A percentile compares a stretch with the other conserved stretches of the same genome.
Evolutionary conservation across 768 basidiomycete genomes (phyloP).

Genomic region (Boletus sp.): DNA sequence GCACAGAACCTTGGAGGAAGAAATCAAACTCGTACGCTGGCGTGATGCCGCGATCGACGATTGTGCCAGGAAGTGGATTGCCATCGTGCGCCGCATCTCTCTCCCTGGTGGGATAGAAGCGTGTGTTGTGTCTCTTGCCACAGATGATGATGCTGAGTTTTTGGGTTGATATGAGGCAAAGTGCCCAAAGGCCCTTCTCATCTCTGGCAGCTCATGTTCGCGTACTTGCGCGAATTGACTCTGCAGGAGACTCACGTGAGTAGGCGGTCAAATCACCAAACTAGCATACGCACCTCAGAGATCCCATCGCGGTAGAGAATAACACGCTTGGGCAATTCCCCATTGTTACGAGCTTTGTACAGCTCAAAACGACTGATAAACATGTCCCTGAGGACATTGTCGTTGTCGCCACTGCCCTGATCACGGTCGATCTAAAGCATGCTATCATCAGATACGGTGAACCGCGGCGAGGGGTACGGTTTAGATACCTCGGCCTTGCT

Average conservation of each 20-base stretch:
- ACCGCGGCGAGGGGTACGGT: neutral
- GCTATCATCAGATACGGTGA: neutral
- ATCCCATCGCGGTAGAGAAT: conserved; percentile 68
- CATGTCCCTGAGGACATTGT: conserved; percentile 41
- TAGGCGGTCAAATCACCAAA: neutral
- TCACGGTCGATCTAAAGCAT: neutral
- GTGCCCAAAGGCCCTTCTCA: conserved; percentile 39
- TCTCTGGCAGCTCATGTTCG: conserved; percentile 38
- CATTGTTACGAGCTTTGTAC: conserved; percentile 34
- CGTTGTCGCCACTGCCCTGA: conserved; percentile 35
- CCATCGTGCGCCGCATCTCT: conserved; percentile 40
- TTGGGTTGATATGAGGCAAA: conserved; percentile 42
- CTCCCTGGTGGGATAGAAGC: conserved; percentile 47
- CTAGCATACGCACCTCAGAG: conserved; percentile 54
- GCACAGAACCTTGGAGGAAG: conserved; percentile 44
- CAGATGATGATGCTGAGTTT: conserved; percentile 53
- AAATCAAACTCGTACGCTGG: conserved; percentile 54
- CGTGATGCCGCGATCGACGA: conserved; percentile 54
- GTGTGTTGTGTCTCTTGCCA: conserved; percentile 54
- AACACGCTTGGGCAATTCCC: conserved; percentile 40
- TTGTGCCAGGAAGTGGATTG: conserved; percentile 52
- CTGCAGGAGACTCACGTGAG: conserved; percentile 16
- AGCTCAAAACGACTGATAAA: conserved; percentile 44
- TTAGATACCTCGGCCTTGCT: conserved; percentile 62
- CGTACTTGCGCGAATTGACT: conserved; percentile 49